Evolutionary conservation across 805 yeast genomes (phyloP).

Genomic region (Hanseniaspora hatyaiensis): DNA sequence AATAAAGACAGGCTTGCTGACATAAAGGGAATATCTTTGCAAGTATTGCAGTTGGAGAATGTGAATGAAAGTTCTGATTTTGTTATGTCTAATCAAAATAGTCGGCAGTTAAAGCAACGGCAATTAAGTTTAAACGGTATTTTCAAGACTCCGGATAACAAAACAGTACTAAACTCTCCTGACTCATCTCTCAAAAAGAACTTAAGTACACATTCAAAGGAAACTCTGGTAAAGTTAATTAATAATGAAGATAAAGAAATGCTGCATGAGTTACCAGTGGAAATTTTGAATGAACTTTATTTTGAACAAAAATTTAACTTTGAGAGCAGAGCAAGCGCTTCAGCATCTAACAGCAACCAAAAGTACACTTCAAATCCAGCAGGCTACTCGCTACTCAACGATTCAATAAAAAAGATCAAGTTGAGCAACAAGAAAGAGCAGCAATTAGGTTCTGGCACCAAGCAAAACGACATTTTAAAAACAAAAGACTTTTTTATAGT

Average conservation of each 20-base stretch:
- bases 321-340: no score
- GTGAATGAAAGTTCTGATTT: background rate
- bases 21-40: constrained; percentile 11
- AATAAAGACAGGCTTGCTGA: constrained; percentile 5
- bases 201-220: constrained; percentile 17
- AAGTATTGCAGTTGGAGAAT: constrained; percentile 1
- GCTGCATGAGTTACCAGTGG: constrained; percentile 51
- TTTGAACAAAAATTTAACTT: constrained; percentile 33
- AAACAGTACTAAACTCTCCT: constrained; percentile 21
- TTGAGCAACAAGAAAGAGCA: background rate
- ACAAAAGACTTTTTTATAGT: constrained; percentile 2
- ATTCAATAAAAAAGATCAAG: background rate
- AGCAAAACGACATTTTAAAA: background rate
- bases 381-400: background rate
- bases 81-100: constrained; percentile 15
- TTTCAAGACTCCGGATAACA: constrained; percentile 11
- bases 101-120: background rate
- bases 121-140: background rate
- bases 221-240: constrained; percentile 9
- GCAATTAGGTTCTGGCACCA: constrained; percentile 4
- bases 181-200: constrained; percentile 24
- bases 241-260: constrained; percentile 46
- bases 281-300: constrained; percentile 51
- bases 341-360: no score
- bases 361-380: no score